Evolutionary conservation across 1,139 yeast genomes (phyloP).

Genomic region (Hanseniaspora gamundiae): DNA sequence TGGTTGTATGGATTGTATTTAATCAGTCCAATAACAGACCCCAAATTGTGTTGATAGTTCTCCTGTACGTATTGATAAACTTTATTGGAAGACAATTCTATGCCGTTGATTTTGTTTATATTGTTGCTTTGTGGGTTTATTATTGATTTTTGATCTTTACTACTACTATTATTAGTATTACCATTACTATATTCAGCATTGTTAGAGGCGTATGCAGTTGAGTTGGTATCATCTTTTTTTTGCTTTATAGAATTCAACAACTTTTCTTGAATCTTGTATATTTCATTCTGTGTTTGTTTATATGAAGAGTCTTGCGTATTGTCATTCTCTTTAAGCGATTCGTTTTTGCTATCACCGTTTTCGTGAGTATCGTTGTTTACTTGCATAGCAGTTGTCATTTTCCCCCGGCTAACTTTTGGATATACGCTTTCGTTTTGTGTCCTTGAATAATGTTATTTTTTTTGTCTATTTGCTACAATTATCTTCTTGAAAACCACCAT

Average conservation of each 20-base stretch:
- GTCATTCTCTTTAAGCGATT: no score
- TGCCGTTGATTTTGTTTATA: neutral
- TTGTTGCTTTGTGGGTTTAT: constrained; percentile 1
- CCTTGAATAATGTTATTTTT: no score
- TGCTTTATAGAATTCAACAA: constrained; percentile 18
- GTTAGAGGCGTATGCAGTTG: neutral
- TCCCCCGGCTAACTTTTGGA: no score
- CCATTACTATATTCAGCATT: neutral
- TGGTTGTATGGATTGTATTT: constrained; percentile 15
- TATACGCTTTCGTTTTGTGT: no score
- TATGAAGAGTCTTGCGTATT: constrained; percentile 11
- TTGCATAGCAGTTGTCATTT: no score
- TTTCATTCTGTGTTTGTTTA: constrained; percentile 22
- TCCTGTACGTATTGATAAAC: constrained; percentile 11
- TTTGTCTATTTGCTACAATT: no score
- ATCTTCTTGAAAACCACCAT: no score
- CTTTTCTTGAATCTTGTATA: constrained; percentile 23
- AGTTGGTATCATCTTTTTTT: constrained; percentile 1
- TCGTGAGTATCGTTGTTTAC: no score
- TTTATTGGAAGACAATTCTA: constrained; percentile 12
- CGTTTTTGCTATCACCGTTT: no score
- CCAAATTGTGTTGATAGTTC: constrained; percentile 9
- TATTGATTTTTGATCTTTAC: neutral
- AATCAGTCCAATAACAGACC: constrained; percentile 12
- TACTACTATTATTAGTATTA: neutral